A percentile compares a stretch with the other conserved stretches of the same genome.
These are phyloP conservation scores for Sutorius eximius DNA, from an alignment of 1,284 basidiomycete genomes.

Conservation along the genomic window DNA sequence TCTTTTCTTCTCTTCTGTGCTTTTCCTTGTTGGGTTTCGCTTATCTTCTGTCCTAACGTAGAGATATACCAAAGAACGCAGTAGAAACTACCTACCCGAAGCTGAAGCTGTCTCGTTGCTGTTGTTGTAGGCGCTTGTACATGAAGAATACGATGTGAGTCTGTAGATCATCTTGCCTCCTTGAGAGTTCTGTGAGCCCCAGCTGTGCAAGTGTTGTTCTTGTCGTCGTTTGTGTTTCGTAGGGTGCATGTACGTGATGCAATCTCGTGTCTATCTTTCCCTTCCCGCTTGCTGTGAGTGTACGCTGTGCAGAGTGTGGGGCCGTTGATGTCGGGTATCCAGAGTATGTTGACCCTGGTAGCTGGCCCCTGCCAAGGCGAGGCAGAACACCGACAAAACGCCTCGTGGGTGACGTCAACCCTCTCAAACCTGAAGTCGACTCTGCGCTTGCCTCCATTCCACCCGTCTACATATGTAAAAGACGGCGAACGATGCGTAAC, in stretches of 20 bases:
- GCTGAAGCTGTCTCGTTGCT: background rate
- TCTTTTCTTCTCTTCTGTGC: background rate
- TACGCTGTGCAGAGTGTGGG: background rate
- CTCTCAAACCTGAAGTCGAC: too few species aligned
- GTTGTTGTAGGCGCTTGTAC: background rate
- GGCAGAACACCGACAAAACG: too few species aligned
- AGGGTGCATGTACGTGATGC: background rate
- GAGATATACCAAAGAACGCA: slow-evolving; percentile 30
- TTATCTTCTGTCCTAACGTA: slow-evolving; percentile 11
- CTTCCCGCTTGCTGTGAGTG: too few species aligned
- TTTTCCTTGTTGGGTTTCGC: background rate
- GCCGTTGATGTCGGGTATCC: background rate
- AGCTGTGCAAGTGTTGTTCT: background rate
- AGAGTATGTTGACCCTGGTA: too few species aligned
- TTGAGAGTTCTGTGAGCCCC: too few species aligned
- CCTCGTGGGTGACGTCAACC: too few species aligned
- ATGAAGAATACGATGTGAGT: too few species aligned
- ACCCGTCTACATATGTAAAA: too few species aligned
- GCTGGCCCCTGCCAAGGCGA: too few species aligned
- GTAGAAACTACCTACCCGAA: slow-evolving; percentile 20
- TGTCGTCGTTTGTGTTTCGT: background rate
- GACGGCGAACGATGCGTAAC: too few species aligned
- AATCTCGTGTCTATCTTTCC: background rate
- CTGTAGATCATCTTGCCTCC: too few species aligned
- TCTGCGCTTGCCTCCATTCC: too few species aligned